Conservation (phyloP, 805 yeast species). For the Candida quercuum region DNA sequence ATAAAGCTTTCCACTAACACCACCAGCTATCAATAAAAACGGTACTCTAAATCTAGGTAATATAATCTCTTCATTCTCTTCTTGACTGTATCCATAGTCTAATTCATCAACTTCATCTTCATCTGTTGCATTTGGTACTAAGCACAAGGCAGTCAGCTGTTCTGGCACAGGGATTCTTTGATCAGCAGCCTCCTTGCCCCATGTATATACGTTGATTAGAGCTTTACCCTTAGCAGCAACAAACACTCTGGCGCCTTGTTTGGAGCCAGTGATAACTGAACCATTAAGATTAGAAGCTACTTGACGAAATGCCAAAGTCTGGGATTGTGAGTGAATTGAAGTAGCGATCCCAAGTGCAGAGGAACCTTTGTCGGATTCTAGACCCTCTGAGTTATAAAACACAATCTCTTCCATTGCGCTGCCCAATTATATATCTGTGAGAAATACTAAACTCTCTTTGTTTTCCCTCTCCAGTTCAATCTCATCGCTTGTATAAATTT, state of each 20-base stretch:
- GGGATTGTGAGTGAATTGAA: conserved; percentile 38
- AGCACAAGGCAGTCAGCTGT: conserved; percentile 51
- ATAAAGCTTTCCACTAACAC: conserved; percentile 69
- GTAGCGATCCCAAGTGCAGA: conserved; percentile 36
- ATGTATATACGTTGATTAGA: conserved; percentile 62
- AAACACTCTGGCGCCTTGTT: conserved; percentile 33
- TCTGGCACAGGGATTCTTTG: conserved; percentile 86
- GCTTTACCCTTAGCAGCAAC: conserved; percentile 71
- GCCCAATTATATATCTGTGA: no score
- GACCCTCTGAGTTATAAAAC: conserved; percentile 41
- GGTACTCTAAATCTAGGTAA: conserved; percentile 44
- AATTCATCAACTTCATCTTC: conserved; percentile 20
- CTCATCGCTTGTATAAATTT: background rate
- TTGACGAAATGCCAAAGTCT: conserved; percentile 38
- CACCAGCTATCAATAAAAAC: conserved; percentile 69
- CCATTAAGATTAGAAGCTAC: conserved; percentile 45
- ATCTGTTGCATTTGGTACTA: conserved; percentile 28
- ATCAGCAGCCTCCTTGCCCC: conserved; percentile 67
- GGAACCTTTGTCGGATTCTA: conserved; percentile 38
- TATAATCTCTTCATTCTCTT: conserved; percentile 17
- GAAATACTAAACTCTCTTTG: no score
- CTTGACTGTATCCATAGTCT: conserved; percentile 12
- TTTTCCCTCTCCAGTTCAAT: background rate
- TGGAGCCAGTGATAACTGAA: conserved; percentile 43
- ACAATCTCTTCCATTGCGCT: conserved; percentile 46